Base-by-base conservation (phyloP, 441 rosid species). In the Dalechampia spathulata region DNA sequence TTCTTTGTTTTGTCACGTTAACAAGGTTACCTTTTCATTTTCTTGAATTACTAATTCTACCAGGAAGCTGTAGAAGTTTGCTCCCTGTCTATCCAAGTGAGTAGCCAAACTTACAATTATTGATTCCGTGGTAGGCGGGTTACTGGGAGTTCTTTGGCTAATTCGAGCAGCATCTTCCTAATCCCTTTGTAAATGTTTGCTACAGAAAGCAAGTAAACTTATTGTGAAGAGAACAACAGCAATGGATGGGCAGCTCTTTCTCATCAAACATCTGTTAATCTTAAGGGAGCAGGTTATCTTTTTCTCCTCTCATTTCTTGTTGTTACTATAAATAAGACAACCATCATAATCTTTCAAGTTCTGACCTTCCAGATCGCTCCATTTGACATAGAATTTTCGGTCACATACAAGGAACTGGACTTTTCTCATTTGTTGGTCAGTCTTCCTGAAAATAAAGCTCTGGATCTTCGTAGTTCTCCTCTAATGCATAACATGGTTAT, bases 31-130 rank as follows among this genome's bases (percentile, higher is more conserved):
- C 23, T 49, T 23, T 34, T 30, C 38, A 67, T 62, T 52, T 55
- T 49, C 46, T 34, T 40, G n/a, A 36, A 60, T 57, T 70, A 57
- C 59, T 71, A 25, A 64, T 63, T 69, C 49, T 59, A 21, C 52
- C 89, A 93, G 99, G 97, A 93, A 93, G 97, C 93, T 39, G 90
- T 93, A 22, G 97, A 93, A 79, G 80, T 89, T 70, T 93, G 99
- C 77, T 79, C 97, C 32, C 62, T 59, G 41, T 93, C 96, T 44
- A 77, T 89, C 72, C 99, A 89, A 72, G 97, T 90, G 72, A 81
- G 86, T 73, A 70, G 62, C 71, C 70, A 64, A 52, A 50, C 20
- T 36, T 6, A 16, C 40, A 47, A 32, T 60, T 52, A 30, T 40
- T 41, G 49, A 23, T 40, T 36, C 47, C 52, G 7, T 49, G 14